Base-by-base conservation (phyloP, 225 moss, liverwort and hornwort genomes). In the Marchantia polymorpha region DNA sequence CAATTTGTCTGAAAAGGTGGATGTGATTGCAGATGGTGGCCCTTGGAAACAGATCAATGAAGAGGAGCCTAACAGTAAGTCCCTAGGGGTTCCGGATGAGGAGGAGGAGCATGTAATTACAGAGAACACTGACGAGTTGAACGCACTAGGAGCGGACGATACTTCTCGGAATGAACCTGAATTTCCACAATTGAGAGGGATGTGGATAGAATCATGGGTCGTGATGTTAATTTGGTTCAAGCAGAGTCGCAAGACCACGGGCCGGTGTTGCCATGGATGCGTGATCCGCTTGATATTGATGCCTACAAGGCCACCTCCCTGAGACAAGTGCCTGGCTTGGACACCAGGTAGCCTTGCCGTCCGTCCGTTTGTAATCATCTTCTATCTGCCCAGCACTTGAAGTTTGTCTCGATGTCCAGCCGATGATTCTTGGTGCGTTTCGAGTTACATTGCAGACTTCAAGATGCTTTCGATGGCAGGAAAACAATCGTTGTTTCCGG, bases 221-320 rank as follows among this genome's bases (percentile, higher is more conserved):
- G 72, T 82, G 76, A 77, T 61, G 52, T 49, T 31, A 61, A 52
- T 73, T 69, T 54, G 22, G 31, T 68, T 48, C 46, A 55, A 20
- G 31, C 68, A n/a, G 80, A 84, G 19, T 51, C 15, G 10, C 77
- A 83, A 60, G 81, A 63, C 23, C 94, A 94, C 73, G 91, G 91
- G 39, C 94, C 96, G 7, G 91, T 92, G 29, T 67, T 96, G 77
- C 91, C 92, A 30, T 96, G 96, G 96, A 96, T 96, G 96, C 92
- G 96, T 8, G 91, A 80, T 77, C 96, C 96, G 78, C 74, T 89
- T 47, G 91, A 91, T 69, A 94, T 94, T 82, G 87, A 80, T 63
- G 51, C 60, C 68, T 82, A 89, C 46, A 85, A 86, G 49, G 73
- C 82, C 66, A 83, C 83, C 74, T 78, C 88, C 52, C 83, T 96